Evolutionary conservation across 148 eudicot species (phyloP), one percentile per base, ranked within the genome.

Genomic region (Suaeda aralocaspica): DNA sequence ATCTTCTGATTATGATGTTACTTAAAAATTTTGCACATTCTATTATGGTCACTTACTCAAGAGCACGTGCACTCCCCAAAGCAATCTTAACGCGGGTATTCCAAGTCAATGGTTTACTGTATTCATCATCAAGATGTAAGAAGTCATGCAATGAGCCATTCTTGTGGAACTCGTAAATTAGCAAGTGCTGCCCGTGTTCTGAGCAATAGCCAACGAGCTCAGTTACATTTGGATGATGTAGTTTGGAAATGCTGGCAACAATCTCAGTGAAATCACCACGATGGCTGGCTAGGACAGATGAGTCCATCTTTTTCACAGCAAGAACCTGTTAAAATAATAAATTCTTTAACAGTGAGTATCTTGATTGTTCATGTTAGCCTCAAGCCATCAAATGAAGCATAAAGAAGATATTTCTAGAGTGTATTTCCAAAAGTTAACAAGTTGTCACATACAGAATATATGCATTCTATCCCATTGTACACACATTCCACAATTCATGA

Each of bases 11-110:
- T 49, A 9, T n/a, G 18, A 15, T 49, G 53, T 49, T 9, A 19
- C 6, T 0, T 12, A 46, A 46, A 15, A 46, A 11, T 4, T 15
- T 46, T 49, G 18, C 0, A 49, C 18, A n/a, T 5, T 49, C n/a
- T 10, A 22, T 30, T 24, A 53, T 59, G 18, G 30, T 53, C 52
- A 91, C 99, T 89, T 85, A 94, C 99, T 94, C 99, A 48, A 94
- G 84, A 68, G 97, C 97, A 75, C 97, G 90, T 82, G 99, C 97
- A 76, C 91, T 85, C 59, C 99, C 99, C 73, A 94, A 79, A 71
- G 99, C 97, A 81, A 94, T 89, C 84, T 91, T 91, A 75, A 94
- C 96, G 72, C 99, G 99, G 70, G 60, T 82, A 64, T 89, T 94
- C 99, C 99, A 94, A 39, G 91, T 83, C 71, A 94, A 65, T 55